These are phyloP conservation scores for Aureobasidium sp. DNA, from an alignment of 2,329 filamentous ascomycete species.

Conservation along the genomic window DNA sequence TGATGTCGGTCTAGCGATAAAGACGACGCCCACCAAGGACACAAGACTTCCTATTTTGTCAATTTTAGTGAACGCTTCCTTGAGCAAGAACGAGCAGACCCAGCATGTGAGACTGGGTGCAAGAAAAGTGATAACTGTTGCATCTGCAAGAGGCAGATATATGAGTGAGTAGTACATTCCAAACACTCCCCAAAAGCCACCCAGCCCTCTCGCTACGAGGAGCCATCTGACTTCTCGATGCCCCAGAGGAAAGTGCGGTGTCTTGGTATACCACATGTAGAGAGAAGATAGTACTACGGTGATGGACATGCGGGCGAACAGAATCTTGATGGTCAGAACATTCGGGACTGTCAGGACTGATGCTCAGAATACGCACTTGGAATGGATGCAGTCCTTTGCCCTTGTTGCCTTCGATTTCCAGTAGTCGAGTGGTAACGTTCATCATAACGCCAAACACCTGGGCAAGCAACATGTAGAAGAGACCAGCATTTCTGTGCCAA, in stretches of 20 bases:
- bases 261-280: constrained; percentile 65
- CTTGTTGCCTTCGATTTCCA: constrained; percentile 59
- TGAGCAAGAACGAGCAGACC: constrained; percentile 64
- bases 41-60: constrained; percentile 69
- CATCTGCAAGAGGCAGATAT: constrained; percentile 77
- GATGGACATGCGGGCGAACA: constrained; percentile 70
- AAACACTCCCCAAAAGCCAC: constrained; percentile 69
- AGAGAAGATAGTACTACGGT: constrained; percentile 56
- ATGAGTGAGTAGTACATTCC: constrained; percentile 66
- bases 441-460: constrained; percentile 78
- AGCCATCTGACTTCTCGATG: constrained; percentile 56
- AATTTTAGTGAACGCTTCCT: constrained; percentile 67
- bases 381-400: constrained; percentile 70
- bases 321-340: constrained; percentile 40
- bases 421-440: constrained; percentile 69
- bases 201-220: constrained; percentile 57
- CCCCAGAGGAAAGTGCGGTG: constrained; percentile 64
- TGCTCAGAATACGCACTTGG: constrained; percentile 41
- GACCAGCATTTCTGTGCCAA: constrained; percentile 61
- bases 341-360: not conserved
- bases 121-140: constrained; percentile 82
- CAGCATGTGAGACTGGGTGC: constrained; percentile 71
- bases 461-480: constrained; percentile 61
- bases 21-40: constrained; percentile 68
- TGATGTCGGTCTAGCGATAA: constrained; percentile 66